Conservation (phyloP, 2,329 filamentous ascomycete genomes). For the Phaeosphaeriaceae sp. region DNA sequence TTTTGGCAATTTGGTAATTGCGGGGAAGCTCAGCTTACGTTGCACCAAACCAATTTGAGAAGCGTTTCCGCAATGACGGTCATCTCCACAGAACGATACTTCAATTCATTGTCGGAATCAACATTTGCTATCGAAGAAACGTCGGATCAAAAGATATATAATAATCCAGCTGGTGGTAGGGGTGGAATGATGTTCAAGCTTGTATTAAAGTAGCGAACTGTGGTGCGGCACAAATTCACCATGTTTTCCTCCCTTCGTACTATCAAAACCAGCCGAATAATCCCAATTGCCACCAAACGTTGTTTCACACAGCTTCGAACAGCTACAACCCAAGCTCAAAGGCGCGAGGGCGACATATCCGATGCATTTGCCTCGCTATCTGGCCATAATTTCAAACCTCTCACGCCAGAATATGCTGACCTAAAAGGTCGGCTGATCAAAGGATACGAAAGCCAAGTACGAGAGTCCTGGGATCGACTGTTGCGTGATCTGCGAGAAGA, state of each 20-base stretch:
- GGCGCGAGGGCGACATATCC: constrained; percentile 57
- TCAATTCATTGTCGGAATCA: constrained; percentile 26
- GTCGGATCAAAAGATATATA: constrained; percentile 22
- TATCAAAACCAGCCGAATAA: constrained; percentile 30
- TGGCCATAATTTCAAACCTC: constrained; percentile 53
- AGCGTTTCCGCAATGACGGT: constrained; percentile 26
- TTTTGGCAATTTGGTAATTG: constrained; percentile 14
- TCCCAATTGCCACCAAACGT: no score
- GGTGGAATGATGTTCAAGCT: constrained; percentile 15
- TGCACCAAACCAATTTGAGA: constrained; percentile 21
- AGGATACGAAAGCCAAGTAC: constrained; percentile 56
- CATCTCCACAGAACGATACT: constrained; percentile 9
- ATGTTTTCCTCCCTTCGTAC: constrained; percentile 41
- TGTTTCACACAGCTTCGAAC: constrained; percentile 36
- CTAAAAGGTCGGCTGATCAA: constrained; percentile 54
- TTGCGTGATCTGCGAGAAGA: constrained; percentile 52
- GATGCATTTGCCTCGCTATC: constrained; percentile 59
- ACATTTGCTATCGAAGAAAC: constrained; percentile 5
- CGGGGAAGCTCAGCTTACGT: constrained; percentile 8
- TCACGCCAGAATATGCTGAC: constrained; percentile 54
- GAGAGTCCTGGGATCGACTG: constrained; percentile 56
- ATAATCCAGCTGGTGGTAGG: constrained; percentile 19
- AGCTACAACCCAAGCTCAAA: constrained; percentile 45
- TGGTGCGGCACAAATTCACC: background rate
- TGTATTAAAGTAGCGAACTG: background rate